These are phyloP conservation scores for Gossypium australe DNA, from an alignment of 345 rosid species.

Conservation along the genomic window DNA sequence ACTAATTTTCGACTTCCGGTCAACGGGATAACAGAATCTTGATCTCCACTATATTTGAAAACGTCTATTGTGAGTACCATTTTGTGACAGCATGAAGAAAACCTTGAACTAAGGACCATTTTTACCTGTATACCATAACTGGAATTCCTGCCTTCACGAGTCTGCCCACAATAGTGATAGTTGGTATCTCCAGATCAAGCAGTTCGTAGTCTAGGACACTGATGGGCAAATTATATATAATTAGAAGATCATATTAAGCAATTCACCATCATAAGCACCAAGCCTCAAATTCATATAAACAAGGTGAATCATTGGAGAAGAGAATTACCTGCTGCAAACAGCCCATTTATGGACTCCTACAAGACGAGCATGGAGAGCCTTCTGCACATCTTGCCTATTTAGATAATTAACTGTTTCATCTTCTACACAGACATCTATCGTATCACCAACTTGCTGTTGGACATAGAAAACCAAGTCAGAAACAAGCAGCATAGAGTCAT, in stretches of 20 bases:
- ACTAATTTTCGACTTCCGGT: conserved; percentile 79
- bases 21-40: conserved; percentile 92
- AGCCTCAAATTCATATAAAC: neutral
- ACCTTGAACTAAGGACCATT: conserved; percentile 1
- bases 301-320: conserved; percentile 9
- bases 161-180: conserved; percentile 55
- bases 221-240: conserved; percentile 7
- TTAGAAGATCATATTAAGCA: neutral
- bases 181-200: conserved; percentile 75
- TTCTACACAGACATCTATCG: conserved; percentile 87
- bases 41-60: conserved; percentile 69
- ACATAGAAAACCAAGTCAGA: conserved; percentile 7
- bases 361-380: conserved; percentile 85
- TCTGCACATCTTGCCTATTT: conserved; percentile 83
- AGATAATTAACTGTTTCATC: conserved; percentile 89
- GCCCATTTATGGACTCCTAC: conserved; percentile 75
- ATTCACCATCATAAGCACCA: neutral
- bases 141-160: conserved; percentile 72
- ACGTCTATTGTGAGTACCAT: neutral
- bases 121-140: conserved; percentile 81
- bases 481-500: neutral
- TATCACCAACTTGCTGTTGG: conserved; percentile 70
- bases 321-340: conserved; percentile 87
- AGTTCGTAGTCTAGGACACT: conserved; percentile 79
- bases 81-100: neutral